These are phyloP conservation scores for Pseudotsuga menziesii DNA, from an alignment of 75 land plant species.

Conservation along the genomic window DNA sequence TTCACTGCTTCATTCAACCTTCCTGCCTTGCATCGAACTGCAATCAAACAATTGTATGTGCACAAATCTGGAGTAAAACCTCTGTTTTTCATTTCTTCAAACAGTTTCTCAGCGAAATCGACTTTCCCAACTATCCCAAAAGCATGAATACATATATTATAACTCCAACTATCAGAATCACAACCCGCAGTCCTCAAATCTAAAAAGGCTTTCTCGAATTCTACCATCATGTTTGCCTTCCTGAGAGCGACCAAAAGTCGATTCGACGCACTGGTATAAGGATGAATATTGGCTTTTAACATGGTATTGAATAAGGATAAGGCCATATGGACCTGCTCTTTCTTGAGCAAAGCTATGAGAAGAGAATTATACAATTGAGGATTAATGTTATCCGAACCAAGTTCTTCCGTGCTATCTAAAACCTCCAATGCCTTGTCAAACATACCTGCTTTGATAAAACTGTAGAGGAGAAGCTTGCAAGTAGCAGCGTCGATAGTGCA, in stretches of 20 bases:
- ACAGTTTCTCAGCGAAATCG: slow-evolving; percentile 30
- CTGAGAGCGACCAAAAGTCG: slow-evolving; percentile 40
- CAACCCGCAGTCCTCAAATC: slow-evolving; percentile 20
- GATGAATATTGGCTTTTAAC: slow-evolving; percentile 6
- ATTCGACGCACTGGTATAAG: slow-evolving; percentile 29
- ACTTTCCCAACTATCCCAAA: slow-evolving; percentile 61
- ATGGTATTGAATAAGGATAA: slow-evolving; percentile 26
- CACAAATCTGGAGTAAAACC: slow-evolving; percentile 37
- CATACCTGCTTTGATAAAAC: slow-evolving; percentile 28
- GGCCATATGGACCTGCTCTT: slow-evolving; percentile 37
- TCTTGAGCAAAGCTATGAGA: slow-evolving; percentile 38
- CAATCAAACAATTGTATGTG: slow-evolving; percentile 52
- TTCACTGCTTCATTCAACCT: slow-evolving; percentile 49
- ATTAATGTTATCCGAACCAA: slow-evolving; percentile 6
- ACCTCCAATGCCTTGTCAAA: slow-evolving; percentile 30
- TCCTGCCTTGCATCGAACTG: slow-evolving; percentile 33
- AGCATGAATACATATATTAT: slow-evolving; percentile 58
- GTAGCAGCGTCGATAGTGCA: slow-evolving; percentile 9
- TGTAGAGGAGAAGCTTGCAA: slow-evolving; percentile 31
- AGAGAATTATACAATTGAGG: slow-evolving; percentile 29
- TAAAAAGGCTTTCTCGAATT: slow-evolving; percentile 35
- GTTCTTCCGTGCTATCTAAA: slow-evolving; percentile 27
- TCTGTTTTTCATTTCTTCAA: slow-evolving; percentile 49
- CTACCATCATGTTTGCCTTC: slow-evolving; percentile 26
- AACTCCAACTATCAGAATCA: slow-evolving; percentile 28